phyloP scores from a whole-genome alignment of 768 basidiomycete species.

The Phlebiopsis flavidoalba region DNA sequence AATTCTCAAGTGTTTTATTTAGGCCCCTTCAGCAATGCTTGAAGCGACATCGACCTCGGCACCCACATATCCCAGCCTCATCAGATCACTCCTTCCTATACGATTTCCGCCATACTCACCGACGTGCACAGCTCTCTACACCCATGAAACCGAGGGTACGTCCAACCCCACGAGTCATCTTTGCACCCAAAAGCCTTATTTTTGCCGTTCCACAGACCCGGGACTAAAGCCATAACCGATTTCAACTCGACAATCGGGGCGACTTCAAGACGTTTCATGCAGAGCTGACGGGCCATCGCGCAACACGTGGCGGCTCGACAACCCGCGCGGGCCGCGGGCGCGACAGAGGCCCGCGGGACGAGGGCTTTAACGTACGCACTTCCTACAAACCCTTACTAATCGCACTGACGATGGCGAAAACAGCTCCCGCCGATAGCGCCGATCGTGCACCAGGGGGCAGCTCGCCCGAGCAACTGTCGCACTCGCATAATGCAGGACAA shows the following conservation, averaged over 20 bases:
- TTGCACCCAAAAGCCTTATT: neutral
- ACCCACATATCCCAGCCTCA: constrained; percentile 96
- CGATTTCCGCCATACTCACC: constrained; percentile 82
- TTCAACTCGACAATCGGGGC: constrained; percentile 87
- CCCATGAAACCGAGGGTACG: constrained; percentile 50
- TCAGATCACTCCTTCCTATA: constrained; percentile 92
- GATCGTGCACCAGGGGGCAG: constrained; percentile 21
- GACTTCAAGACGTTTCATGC: constrained; percentile 98
- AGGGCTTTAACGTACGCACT: constrained; percentile 84
- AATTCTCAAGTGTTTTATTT: neutral
- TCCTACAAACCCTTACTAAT: neutral
- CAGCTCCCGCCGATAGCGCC: constrained; percentile 63
- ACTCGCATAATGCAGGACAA: constrained; percentile 50
- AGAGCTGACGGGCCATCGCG: constrained; percentile 93
- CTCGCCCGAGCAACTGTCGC: constrained; percentile 24
- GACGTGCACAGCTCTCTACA: constrained; percentile 84
- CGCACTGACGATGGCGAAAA: constrained; percentile 6
- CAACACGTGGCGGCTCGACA: constrained; percentile 59
- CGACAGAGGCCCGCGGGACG: constrained; percentile 86
- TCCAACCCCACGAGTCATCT: neutral
- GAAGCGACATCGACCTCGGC: constrained; percentile 95
- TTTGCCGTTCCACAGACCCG: constrained; percentile 37
- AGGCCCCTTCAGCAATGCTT: constrained; percentile 86
- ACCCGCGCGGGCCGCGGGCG: constrained; percentile 70
- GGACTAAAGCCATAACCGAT: constrained; percentile 87